Conservation (phyloP, 139 green algal species). For the Coelastrella sp. region DNA sequence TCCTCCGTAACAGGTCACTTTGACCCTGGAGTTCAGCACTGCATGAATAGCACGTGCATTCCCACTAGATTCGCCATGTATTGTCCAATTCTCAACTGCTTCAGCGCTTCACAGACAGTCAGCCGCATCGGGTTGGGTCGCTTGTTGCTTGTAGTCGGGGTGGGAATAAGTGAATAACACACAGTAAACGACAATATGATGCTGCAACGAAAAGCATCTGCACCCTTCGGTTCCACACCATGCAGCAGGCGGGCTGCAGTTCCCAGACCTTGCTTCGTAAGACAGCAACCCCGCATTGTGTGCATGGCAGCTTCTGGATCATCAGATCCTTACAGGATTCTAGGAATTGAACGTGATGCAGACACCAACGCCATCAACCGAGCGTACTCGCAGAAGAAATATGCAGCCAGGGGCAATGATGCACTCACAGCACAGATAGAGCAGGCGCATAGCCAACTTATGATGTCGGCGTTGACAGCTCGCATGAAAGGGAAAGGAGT, state of each 20-base stretch:
- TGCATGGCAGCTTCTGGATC: constrained; percentile 35
- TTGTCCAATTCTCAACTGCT: background rate
- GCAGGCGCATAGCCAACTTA: constrained; percentile 57
- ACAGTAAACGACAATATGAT: constrained; percentile 15
- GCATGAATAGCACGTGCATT: too few relatives aligned
- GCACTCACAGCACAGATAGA: constrained; percentile 58
- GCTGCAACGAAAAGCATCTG: background rate
- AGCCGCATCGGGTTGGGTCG: too few relatives aligned
- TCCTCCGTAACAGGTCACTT: constrained; percentile 7
- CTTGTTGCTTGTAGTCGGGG: too few relatives aligned
- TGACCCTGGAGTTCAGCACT: background rate
- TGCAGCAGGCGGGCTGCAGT: constrained; percentile 7
- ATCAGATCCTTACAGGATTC: constrained; percentile 40
- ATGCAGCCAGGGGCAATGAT: constrained; percentile 47
- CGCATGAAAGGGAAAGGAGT: constrained; percentile 60
- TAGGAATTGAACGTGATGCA: constrained; percentile 58
- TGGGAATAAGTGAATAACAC: too few relatives aligned
- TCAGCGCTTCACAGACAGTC: background rate
- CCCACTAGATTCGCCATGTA: too few relatives aligned
- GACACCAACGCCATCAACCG: constrained; percentile 59
- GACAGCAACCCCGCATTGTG: background rate
- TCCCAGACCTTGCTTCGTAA: background rate
- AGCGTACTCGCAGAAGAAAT: constrained; percentile 55
- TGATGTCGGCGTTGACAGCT: constrained; percentile 57
- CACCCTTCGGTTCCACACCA: constrained; percentile 10